These are phyloP conservation scores for Wallacemonas sp. DNA, from an alignment of 208 protist genomes.

Conservation along the genomic window DNA sequence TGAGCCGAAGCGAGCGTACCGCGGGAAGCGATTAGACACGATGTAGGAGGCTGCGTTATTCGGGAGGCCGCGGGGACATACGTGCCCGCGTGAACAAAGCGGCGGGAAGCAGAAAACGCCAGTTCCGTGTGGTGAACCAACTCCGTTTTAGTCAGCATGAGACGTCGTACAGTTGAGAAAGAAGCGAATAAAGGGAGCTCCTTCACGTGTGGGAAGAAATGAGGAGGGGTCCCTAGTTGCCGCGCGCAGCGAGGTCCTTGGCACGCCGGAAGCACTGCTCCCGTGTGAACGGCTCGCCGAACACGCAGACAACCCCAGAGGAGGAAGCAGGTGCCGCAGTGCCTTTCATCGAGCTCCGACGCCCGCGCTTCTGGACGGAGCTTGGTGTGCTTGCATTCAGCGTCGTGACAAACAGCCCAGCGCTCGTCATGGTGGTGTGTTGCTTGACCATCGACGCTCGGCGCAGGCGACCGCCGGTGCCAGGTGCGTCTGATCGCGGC, in stretches of 20 bases:
- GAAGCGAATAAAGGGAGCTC: too few relatives aligned
- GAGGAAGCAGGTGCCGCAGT: neutral
- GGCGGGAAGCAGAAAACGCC: too few relatives aligned
- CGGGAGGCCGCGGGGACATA: too few relatives aligned
- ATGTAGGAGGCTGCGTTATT: too few relatives aligned
- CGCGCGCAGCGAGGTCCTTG: neutral
- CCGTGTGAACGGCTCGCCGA: neutral
- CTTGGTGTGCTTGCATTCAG: neutral
- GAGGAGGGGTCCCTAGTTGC: too few relatives aligned
- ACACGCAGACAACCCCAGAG: neutral
- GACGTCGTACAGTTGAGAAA: too few relatives aligned
- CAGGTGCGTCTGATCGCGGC: neutral
- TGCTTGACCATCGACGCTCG: neutral
- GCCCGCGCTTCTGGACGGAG: neutral
- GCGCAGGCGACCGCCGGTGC: neutral
- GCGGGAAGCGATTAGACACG: too few relatives aligned
- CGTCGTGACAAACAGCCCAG: neutral
- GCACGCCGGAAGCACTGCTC: constrained; percentile 6
- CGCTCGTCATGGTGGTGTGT: neutral
- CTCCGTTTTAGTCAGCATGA: too few relatives aligned
- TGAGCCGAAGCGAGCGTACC: too few relatives aligned
- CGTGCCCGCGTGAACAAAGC: too few relatives aligned
- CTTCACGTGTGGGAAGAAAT: too few relatives aligned
- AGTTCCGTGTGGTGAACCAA: too few relatives aligned
- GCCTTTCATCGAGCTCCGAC: neutral